These are phyloP conservation scores for Trifolium subterraneum DNA, from an alignment of 306 rosid species.

Conservation along the genomic window DNA sequence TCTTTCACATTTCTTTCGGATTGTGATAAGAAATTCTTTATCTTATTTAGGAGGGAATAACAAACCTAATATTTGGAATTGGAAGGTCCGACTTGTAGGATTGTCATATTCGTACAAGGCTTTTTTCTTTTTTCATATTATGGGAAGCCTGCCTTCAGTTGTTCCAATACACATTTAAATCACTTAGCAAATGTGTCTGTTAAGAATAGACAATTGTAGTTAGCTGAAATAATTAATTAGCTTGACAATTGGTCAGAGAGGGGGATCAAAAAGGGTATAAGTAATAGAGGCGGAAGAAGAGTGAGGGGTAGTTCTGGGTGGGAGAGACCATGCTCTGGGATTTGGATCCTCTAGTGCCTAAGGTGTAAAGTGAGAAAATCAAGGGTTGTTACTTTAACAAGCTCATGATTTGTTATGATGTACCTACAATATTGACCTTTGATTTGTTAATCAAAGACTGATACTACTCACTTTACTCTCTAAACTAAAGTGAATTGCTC, in stretches of 20 bases:
- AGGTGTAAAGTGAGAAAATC: no score
- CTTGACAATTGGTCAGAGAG: slow-evolving; percentile 1
- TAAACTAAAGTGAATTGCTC: no score
- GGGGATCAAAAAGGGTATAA: slow-evolving; percentile 6
- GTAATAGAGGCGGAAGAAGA: neutral
- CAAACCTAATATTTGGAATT: slow-evolving; percentile 4
- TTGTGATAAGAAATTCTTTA: slow-evolving; percentile 9
- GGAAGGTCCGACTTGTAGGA: slow-evolving; percentile 11
- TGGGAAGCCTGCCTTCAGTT: slow-evolving; percentile 3
- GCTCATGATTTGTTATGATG: no score
- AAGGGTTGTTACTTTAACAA: no score
- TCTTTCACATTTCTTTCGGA: slow-evolving; percentile 5
- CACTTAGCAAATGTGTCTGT: slow-evolving; percentile 1
- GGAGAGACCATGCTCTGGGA: neutral
- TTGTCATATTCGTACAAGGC: neutral
- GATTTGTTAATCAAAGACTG: no score
- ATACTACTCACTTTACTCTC: no score
- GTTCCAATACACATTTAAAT: neutral
- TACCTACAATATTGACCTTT: no score
- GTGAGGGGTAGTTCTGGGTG: neutral
- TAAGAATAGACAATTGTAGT: slow-evolving; percentile 1
- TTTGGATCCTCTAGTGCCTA: no score
- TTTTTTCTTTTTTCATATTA: neutral
- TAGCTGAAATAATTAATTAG: slow-evolving; percentile 7
- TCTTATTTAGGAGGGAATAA: slow-evolving; percentile 13